Evolutionary conservation across 371 early-diverging fungal genomes (phyloP), one percentile per base, ranked within the genome.

Genomic region (Rhizopus arrhizus): DNA sequence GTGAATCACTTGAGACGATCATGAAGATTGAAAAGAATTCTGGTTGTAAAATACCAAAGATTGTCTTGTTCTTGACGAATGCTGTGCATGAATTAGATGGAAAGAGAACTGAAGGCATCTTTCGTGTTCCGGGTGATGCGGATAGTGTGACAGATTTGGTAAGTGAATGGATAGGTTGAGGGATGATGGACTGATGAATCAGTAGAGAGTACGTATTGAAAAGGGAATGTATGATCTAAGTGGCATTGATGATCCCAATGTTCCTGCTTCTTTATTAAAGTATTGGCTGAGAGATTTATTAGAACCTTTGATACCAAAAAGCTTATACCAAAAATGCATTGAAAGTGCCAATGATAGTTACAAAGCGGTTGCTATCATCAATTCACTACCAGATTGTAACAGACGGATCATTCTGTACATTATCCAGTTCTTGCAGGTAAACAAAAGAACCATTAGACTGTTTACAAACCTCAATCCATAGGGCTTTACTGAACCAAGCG

Each of bases 61-160:
- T 98, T 50, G 84, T 98, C 40, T 84, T 89, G n/a, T 93, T 93
- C 66, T 76, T 98, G 56, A 81, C 90, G 3, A 87, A 90, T 16
- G 76, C 87, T 15, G 89, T 98, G 13, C 66, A 87, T 40, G 65
- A 84, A 0, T 75, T 95, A 35, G 85, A 90, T 49, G 98, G 98
- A 10, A 82, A 82, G 46, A 50, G 72, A 53, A 84, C 94, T 9
- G 97, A 98, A 70, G 98, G 98, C n/a, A 95, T 98, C 31, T 98
- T 98, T 69, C 89, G 98, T 56, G 93, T 98, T 16, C 94, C 98
- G 13, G 98, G 95, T 15, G 96, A 97, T 72, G 89, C 88, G 15
- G 97, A 96, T 52, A 82, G 81, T 11, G 94, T 97, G 2, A 86
- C 93, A 12, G 84, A 85, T 46, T 67, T 92, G 84, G 91, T 91